These are phyloP conservation scores for Phyllosticta ampelicida DNA, from an alignment of 2,329 filamentous ascomycete genomes.

Conservation along the genomic window DNA sequence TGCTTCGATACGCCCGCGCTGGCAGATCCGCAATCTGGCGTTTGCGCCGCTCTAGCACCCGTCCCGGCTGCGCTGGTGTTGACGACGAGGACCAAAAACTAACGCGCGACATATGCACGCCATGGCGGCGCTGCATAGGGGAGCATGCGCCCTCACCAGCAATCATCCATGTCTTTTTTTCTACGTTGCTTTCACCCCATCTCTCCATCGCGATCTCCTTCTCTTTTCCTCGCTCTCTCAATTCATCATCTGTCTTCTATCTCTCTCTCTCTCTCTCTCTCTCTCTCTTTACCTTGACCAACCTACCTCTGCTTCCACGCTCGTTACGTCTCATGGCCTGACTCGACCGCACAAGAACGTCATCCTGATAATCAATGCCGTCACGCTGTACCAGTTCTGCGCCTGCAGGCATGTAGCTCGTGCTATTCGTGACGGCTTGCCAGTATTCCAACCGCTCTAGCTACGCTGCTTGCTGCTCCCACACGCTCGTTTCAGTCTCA, in stretches of 20 bases:
- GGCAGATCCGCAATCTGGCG: conserved; percentile 1
- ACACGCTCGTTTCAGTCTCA: conserved; percentile 20
- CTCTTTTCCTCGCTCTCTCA: conserved; percentile 2
- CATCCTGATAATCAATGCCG: background rate
- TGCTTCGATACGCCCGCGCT: background rate
- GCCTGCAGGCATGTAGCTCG: conserved; percentile 11
- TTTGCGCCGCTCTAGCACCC: conserved; percentile 7
- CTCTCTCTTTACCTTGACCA: background rate
- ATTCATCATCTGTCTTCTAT: background rate
- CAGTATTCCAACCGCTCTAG: conserved; percentile 1
- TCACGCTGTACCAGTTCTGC: background rate
- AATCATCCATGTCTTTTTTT: conserved; percentile 11
- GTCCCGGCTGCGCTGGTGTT: conserved; percentile 3
- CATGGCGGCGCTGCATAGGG: conserved; percentile 8
- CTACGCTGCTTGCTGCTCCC: conserved; percentile 6
- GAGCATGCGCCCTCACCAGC: conserved; percentile 1
- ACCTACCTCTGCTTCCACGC: conserved; percentile 3
- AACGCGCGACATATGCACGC: conserved; percentile 7
- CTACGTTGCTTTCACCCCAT: background rate
- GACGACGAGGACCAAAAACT: conserved; percentile 4
- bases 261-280: background rate
- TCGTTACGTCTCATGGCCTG: background rate
- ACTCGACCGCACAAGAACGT: background rate
- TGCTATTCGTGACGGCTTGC: conserved; percentile 1
- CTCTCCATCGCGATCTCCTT: background rate